Evolutionary conservation across 495 filamentous ascomycete genomes (phyloP).

Genomic region (Penicillium canariense): DNA sequence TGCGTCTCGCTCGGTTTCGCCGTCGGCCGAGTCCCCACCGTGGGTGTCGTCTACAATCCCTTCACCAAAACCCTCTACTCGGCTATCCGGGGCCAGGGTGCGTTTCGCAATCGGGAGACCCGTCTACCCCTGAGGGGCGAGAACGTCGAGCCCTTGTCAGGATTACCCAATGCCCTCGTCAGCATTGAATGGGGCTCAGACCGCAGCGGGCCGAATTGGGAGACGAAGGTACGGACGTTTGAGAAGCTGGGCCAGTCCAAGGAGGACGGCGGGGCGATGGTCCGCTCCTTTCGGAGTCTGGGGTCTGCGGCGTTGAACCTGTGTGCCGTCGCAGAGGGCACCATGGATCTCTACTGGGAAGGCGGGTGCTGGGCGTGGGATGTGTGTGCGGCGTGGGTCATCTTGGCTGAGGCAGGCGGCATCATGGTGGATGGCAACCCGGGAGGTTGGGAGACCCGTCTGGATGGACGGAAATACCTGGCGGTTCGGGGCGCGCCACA

Average conservation of each 20-base stretch:
- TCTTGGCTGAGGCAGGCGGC: constrained; percentile 81
- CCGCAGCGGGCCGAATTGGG: constrained; percentile 71
- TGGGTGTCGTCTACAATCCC: constrained; percentile 87
- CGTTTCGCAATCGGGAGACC: constrained; percentile 53
- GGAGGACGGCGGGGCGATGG: constrained; percentile 76
- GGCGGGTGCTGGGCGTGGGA: constrained; percentile 96
- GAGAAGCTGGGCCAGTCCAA: constrained; percentile 58
- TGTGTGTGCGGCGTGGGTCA: constrained; percentile 87
- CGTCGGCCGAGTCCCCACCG: constrained; percentile 56
- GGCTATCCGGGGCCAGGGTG: constrained; percentile 66
- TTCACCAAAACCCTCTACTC: constrained; percentile 66
- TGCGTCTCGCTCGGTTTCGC: constrained; percentile 81
- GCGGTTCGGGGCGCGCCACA: constrained; percentile 63
- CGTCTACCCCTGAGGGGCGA: constrained; percentile 55
- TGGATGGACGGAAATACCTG: constrained; percentile 80
- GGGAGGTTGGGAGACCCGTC: constrained; percentile 66
- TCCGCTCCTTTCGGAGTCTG: constrained; percentile 70
- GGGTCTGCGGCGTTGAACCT: constrained; percentile 84
- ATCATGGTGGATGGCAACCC: constrained; percentile 75
- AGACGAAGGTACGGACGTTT: constrained; percentile 69
- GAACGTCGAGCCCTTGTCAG: constrained; percentile 51
- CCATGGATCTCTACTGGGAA: constrained; percentile 87
- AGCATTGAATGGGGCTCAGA: constrained; percentile 77
- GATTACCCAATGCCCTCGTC: constrained; percentile 62
- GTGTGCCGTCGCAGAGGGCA: constrained; percentile 75